Percentiles rank a stretch among this genome's conserved stretches.
Conservation (phyloP, 2,329 filamentous ascomycete genomes). For the Aspergillus fijiensis region DNA sequence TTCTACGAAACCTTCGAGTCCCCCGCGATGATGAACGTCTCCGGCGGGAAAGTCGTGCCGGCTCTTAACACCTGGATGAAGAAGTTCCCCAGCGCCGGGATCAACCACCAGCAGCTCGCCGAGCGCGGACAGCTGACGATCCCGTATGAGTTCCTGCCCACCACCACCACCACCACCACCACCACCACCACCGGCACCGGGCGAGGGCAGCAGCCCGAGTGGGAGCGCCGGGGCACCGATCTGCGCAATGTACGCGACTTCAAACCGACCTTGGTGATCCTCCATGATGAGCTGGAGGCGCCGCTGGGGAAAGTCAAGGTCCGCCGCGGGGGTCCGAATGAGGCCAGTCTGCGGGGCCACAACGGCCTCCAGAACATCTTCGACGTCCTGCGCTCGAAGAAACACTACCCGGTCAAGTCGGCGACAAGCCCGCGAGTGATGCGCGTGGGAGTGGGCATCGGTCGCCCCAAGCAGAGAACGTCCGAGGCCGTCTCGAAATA, state of each 20-base stretch:
- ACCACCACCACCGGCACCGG: no score
- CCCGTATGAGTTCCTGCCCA: no score
- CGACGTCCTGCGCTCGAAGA: constrained; percentile 50
- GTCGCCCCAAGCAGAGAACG: constrained; percentile 71
- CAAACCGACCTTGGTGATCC: constrained; percentile 62
- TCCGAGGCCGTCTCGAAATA: constrained; percentile 68
- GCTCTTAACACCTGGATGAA: background rate
- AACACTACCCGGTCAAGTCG: constrained; percentile 36
- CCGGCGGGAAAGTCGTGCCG: constrained; percentile 66
- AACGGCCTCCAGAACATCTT: constrained; percentile 72
- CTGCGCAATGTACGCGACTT: constrained; percentile 15
- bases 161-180: no score
- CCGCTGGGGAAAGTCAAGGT: constrained; percentile 66
- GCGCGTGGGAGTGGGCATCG: constrained; percentile 81
- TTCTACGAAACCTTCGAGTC: constrained; percentile 61
- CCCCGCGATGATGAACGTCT: constrained; percentile 79
- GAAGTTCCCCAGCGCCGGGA: constrained; percentile 9
- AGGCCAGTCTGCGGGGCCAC: constrained; percentile 65
- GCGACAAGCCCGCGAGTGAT: constrained; percentile 43
- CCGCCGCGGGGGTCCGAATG: constrained; percentile 55
- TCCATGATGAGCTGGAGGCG: constrained; percentile 87
- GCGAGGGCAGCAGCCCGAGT: constrained; percentile 1
- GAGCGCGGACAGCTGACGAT: background rate
- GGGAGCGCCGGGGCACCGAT: constrained; percentile 22
- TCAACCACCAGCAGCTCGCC: constrained; percentile 9